Evolutionary conservation across 345 rosid species (phyloP).

Genomic region (Populus tremula): DNA sequence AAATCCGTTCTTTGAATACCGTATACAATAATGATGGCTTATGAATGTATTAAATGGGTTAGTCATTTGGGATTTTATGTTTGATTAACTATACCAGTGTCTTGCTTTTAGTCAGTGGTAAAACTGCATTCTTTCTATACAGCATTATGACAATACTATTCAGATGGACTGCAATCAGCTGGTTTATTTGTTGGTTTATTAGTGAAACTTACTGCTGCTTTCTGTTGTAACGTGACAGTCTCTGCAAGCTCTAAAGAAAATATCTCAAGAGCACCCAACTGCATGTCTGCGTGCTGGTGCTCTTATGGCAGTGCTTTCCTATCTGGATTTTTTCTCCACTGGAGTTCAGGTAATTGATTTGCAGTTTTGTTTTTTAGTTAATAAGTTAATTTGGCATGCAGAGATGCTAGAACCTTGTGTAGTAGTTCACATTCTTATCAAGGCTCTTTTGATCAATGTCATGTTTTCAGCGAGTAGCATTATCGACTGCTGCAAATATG

Average conservation of each 20-base stretch:
- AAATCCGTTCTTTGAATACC: background rate
- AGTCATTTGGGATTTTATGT: background rate
- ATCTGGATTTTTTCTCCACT: constrained; percentile 97
- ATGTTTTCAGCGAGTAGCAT: constrained; percentile 74
- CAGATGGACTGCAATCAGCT: background rate
- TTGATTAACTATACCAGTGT: background rate
- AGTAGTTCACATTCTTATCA: background rate
- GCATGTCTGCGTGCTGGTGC: constrained; percentile 99
- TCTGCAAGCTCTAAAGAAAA: constrained; percentile 95
- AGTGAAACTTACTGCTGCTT: constrained; percentile 1
- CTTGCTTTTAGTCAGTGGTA: background rate
- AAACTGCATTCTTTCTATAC: background rate
- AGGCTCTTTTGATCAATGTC: background rate
- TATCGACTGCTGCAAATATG: constrained; percentile 99
- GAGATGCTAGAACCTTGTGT: background rate
- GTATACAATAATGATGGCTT: background rate
- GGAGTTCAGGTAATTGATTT: constrained; percentile 81
- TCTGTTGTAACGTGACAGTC: constrained; percentile 49
- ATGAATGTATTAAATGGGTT: background rate
- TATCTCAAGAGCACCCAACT: constrained; percentile 99
- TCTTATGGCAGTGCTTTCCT: constrained; percentile 98
- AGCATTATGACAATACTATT: background rate
- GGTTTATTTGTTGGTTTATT: background rate
- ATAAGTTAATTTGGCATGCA: background rate
- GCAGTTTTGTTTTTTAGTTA: background rate